Evolutionary conservation across 2,329 filamentous ascomycete species (phyloP), one percentile per base, ranked within the genome.

Genomic region (Scleromitrula shiraiana): DNA sequence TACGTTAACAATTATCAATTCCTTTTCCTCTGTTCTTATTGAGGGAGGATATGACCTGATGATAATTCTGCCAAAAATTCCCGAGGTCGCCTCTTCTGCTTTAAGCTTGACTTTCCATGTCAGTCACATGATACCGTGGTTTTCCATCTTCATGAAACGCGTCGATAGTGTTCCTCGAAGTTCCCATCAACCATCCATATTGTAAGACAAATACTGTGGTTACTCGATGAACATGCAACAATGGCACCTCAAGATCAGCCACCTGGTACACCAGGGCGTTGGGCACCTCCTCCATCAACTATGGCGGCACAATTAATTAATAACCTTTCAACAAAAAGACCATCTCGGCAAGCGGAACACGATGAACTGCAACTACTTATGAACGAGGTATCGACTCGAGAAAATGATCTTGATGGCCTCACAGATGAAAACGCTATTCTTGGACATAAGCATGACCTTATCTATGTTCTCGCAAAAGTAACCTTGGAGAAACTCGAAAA

Each of bases 221-320:
- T 27, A 27, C 24, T 12, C 26, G 12, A 63, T 61, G 60, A 49
- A 36, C 22, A 48, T 40, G 27, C 41, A 45, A 58, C 51, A 38
- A 62, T 61, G 59, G 56, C 53, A 8, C 53, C 50, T 33, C 38
- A 42, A 14, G 27, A 37, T 4, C 32, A 39, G 12, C 29, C 39
- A n/a, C 52, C 55, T 53, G 55, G 53, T 20, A 50, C 42, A 3
- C 32, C 44, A 32, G 50, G 41, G 29, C 47, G 23, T 12, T 54
- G 55, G 22, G 39, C 41, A 70, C 29, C 29, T 46, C 80, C 81
- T 32, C 85, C 88, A 10, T 95, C 90, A 14, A 94, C 89, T 8
- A 75, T 95, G 60, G 88, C 90, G 44, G 88, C 88, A 10, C 87
- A 94, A 65, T 81, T 96, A 49, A 88, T 93, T 54, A 83, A 87